Conservation (phyloP, 768 basidiomycete species). For the Lentinus tigrinus region DNA sequence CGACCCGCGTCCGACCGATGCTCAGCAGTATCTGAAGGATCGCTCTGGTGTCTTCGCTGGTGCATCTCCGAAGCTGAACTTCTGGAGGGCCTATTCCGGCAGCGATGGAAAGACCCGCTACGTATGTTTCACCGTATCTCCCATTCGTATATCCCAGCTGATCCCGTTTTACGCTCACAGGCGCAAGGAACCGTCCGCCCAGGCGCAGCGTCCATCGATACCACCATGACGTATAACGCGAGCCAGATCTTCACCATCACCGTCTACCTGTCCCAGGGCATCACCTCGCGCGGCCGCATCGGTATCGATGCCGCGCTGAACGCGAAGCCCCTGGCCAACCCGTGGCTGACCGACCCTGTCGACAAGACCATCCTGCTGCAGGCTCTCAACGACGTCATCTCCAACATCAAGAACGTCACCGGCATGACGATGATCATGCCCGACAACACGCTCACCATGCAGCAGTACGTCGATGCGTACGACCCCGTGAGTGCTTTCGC, state of each 20-base stretch:
- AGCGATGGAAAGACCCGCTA: conserved; percentile 48
- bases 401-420: conserved; percentile 43
- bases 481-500: conserved; percentile 21
- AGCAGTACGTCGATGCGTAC: conserved; percentile 46
- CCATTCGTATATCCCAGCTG: not conserved
- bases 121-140: conserved; percentile 29
- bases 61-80: conserved; percentile 60
- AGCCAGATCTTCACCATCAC: conserved; percentile 63
- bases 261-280: conserved; percentile 57
- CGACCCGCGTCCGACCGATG: conserved; percentile 53
- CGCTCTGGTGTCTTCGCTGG: conserved; percentile 57
- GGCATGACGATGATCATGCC: conserved; percentile 58
- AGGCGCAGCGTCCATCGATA: conserved; percentile 52
- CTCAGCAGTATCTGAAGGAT: conserved; percentile 48
- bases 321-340: conserved; percentile 46
- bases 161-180: no score
- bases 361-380: conserved; percentile 53
- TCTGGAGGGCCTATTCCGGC: conserved; percentile 55
- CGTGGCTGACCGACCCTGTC: conserved; percentile 58
- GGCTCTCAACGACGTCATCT: conserved; percentile 49
- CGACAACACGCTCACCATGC: conserved; percentile 55
- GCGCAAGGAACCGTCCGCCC: conserved; percentile 65
- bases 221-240: conserved; percentile 49
- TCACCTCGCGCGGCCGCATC: conserved; percentile 61
- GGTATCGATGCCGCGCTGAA: conserved; percentile 55